Percentiles rank a stretch among this genome's conserved stretches.
These are phyloP conservation scores for Furcasterigmium furcatum DNA, from an alignment of 2,329 filamentous ascomycete genomes.

Conservation along the genomic window DNA sequence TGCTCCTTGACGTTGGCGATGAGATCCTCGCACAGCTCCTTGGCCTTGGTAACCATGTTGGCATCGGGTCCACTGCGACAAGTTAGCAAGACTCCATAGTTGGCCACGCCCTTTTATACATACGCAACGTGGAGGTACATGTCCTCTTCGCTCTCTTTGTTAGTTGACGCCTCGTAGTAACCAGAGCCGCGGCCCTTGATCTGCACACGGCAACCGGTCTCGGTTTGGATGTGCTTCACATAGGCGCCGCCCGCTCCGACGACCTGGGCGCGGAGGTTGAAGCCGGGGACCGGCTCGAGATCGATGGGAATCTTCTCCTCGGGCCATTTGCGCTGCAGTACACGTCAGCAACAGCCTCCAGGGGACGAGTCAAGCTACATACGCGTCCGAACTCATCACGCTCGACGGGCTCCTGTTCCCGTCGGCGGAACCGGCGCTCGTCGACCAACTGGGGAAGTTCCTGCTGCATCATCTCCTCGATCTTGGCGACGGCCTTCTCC, in stretches of 20 bases:
- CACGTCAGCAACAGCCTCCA: conserved; percentile 9
- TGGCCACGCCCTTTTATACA: conserved; percentile 29
- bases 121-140: conserved; percentile 98
- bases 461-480: conserved; percentile 93
- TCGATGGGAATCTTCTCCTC: conserved; percentile 91
- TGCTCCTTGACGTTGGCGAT: conserved; percentile 82
- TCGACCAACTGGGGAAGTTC: conserved; percentile 94
- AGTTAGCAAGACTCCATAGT: conserved; percentile 23
- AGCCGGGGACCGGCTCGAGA: conserved; percentile 87
- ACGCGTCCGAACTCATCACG: conserved; percentile 89
- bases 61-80: conserved; percentile 74
- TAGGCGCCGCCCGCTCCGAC: conserved; percentile 93
- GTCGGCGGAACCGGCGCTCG: conserved; percentile 83
- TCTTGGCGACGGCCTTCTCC: conserved; percentile 80
- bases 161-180: conserved; percentile 87
- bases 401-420: conserved; percentile 78
- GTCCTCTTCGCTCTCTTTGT: conserved; percentile 85
- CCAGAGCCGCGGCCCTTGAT: conserved; percentile 97
- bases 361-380: conserved; percentile 28
- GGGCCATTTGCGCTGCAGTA: conserved; percentile 90
- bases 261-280: conserved; percentile 94
- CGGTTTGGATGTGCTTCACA: conserved; percentile 96
- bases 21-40: conserved; percentile 84
- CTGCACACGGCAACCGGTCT: conserved; percentile 92
- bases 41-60: conserved; percentile 80